Percentiles rank a stretch among this genome's conserved stretches.
phyloP scores from a whole-genome alignment of 108 stramenopile genomes.

The Conticribra weissflogii region DNA sequence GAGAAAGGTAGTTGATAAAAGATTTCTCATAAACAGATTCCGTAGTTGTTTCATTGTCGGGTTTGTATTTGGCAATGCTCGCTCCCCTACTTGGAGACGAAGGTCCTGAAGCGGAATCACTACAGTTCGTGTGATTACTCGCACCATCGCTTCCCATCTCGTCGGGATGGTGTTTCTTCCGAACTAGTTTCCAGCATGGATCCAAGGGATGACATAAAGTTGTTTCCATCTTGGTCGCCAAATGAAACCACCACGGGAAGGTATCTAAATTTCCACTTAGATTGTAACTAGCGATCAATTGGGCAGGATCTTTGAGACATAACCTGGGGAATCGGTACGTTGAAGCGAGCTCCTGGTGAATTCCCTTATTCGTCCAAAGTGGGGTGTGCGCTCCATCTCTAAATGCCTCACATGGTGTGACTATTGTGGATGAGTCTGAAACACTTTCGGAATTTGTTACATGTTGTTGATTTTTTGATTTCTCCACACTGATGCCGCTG shows the following conservation, averaged over 20 bases:
- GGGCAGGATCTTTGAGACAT: conserved; percentile 25
- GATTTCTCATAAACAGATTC: not conserved
- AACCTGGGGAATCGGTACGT: conserved; percentile 36
- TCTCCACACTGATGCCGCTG: not conserved
- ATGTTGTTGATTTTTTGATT: not conserved
- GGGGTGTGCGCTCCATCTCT: conserved; percentile 5
- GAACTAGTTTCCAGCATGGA: conserved; percentile 7
- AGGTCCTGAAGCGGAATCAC: not conserved
- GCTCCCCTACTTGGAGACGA: not conserved
- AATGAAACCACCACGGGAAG: conserved; percentile 27
- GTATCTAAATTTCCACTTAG: not conserved
- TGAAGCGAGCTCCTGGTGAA: conserved; percentile 24
- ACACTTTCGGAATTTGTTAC: not conserved
- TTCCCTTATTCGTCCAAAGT: conserved; percentile 18
- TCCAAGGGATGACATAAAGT: conserved; percentile 27
- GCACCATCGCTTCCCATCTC: not conserved
- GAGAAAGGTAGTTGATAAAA: conserved; percentile 4
- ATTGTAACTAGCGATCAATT: conserved; percentile 2
- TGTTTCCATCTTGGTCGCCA: conserved; percentile 24
- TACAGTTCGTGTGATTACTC: not conserved
- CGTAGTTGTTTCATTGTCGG: not conserved
- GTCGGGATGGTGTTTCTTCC: not conserved
- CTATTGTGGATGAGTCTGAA: not conserved
- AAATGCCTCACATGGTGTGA: not conserved
- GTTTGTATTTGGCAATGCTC: not conserved